Percentiles rank a stretch among this genome's conserved stretches.
Conservation (phyloP, 371 early-diverging fungal species). For the Saksenaea oblongispora region DNA sequence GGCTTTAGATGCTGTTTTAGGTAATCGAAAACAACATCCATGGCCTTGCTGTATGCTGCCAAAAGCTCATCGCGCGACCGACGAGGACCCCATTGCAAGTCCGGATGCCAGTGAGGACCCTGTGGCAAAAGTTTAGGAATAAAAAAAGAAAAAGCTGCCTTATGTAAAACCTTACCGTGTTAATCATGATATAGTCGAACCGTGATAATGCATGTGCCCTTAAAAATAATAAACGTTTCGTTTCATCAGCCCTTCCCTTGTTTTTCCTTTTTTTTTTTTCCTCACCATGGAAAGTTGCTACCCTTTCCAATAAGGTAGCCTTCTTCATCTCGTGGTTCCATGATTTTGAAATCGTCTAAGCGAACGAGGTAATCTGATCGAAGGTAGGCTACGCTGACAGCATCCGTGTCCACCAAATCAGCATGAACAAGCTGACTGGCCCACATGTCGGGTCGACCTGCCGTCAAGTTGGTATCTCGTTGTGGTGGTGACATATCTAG, state of each 20-base stretch:
- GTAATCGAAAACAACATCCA: conserved; percentile 26
- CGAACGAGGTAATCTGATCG: conserved; percentile 42
- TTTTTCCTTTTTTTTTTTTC: background rate
- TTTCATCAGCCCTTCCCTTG: background rate
- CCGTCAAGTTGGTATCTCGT: conserved; percentile 19
- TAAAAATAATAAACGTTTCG: background rate
- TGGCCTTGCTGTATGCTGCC: conserved; percentile 24
- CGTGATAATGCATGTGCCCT: conserved; percentile 34
- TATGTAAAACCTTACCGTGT: conserved; percentile 24
- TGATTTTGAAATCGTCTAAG: conserved; percentile 34
- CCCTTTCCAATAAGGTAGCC: conserved; percentile 37
- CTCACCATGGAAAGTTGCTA: conserved; percentile 37
- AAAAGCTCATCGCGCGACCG: conserved; percentile 31
- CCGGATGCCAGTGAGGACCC: conserved; percentile 48
- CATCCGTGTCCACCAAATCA: conserved; percentile 4
- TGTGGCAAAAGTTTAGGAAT: background rate
- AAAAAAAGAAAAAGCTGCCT: background rate
- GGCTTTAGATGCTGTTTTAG: conserved; percentile 22
- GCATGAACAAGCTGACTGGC: conserved; percentile 24
- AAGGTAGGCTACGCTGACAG: conserved; percentile 21
- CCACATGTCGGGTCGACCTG: conserved; percentile 34
- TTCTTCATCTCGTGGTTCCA: conserved; percentile 34
- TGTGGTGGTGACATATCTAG: conserved; percentile 15
- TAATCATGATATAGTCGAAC: conserved; percentile 40
- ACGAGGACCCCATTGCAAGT: conserved; percentile 34